These are phyloP conservation scores for Globisporangium iwayamae DNA, from an alignment of 352 stramenopile species.

Conservation along the genomic window DNA sequence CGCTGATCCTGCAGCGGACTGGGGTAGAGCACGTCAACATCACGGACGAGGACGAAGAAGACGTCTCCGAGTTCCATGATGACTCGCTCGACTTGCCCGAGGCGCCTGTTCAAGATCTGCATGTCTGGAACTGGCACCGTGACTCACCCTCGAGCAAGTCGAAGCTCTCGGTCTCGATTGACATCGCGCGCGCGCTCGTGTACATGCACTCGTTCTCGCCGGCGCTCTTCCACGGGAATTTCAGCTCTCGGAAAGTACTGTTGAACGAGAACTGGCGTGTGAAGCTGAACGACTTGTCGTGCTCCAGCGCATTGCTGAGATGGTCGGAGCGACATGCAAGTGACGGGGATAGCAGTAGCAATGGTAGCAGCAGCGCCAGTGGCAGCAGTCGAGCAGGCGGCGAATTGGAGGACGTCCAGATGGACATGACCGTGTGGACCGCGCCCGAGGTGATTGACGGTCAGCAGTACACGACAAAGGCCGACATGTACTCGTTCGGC, in stretches of 20 bases:
- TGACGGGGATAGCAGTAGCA: neutral
- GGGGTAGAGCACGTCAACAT: neutral
- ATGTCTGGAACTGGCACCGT: slow-evolving; percentile 26
- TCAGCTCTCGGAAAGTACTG: slow-evolving; percentile 45
- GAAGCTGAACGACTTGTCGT: slow-evolving; percentile 44
- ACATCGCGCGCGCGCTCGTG: slow-evolving; percentile 33
- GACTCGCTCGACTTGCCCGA: neutral
- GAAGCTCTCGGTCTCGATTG: slow-evolving; percentile 38
- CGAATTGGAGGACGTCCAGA: slow-evolving; percentile 24
- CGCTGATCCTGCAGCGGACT: slow-evolving; percentile 8
- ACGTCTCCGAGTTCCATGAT: neutral
- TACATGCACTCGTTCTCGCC: slow-evolving; percentile 47
- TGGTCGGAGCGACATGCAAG: slow-evolving; percentile 31
- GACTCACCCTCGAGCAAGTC: slow-evolving; percentile 26
- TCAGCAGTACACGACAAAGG: slow-evolving; percentile 41
- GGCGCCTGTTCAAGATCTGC: too few relatives aligned
- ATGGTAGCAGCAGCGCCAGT: neutral
- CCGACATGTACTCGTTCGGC: slow-evolving; percentile 45
- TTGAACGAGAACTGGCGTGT: slow-evolving; percentile 33
- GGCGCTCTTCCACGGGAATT: slow-evolving; percentile 37
- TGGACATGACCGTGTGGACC: slow-evolving; percentile 51
- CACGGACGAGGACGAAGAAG: slow-evolving; percentile 3
- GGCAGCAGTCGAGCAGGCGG: neutral
- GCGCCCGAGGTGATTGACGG: slow-evolving; percentile 39
- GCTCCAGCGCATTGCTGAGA: slow-evolving; percentile 32